Evolutionary conservation across 768 basidiomycete species (phyloP), one percentile per base, ranked within the genome.

Genomic region (Ephemerocybe angulata): DNA sequence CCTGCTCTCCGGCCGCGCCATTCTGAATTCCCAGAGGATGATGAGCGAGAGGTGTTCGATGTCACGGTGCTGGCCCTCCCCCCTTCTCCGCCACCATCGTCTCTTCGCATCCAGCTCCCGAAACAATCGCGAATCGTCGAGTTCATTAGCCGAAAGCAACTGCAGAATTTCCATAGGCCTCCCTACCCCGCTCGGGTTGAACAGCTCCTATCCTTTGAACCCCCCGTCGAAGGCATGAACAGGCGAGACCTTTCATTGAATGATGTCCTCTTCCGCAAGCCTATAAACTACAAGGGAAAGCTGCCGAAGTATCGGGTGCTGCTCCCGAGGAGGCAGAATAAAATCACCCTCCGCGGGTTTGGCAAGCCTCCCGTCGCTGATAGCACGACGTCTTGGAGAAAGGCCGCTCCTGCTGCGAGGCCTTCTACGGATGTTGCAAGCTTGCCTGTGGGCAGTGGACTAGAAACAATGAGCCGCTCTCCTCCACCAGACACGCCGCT

Each of bases 151-250:
- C 79, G 72, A 56, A 76, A 71, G 56, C 85, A 85, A 61, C 47
- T 82, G 15, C 65, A 72, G 33, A 58, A 73, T 29, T 77, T 79
- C 57, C 76, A 69, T 50, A 72, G 68, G 49, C 65, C 68, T 17
- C 62, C 70, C 3, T 62, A 67, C 29, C 73, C 69, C 25, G 62
- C 80, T 27, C 81, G 85, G 40, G 77, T 81, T 70, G 89, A 91
- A n/a, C n/a, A n/a, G 51, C 78, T 85, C 25, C 72, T 87, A 27
- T 85, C 87, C 2, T 88, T 86, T 70, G 80, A 83, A 29, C 88
- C 90, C 50, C 86, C 87, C 17, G 76, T 86, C 13, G 79, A 81
- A 53, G 84, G 81, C 46, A 86, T 86, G 82, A 80, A 60, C 50
- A 78, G 71, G 40, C 74, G 79, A 44, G 85, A 86, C 54, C 73